Percentiles rank a stretch among this genome's conserved stretches.
phyloP scores from a whole-genome alignment of 805 yeast species.

The Yamadazyma nakazawae region DNA sequence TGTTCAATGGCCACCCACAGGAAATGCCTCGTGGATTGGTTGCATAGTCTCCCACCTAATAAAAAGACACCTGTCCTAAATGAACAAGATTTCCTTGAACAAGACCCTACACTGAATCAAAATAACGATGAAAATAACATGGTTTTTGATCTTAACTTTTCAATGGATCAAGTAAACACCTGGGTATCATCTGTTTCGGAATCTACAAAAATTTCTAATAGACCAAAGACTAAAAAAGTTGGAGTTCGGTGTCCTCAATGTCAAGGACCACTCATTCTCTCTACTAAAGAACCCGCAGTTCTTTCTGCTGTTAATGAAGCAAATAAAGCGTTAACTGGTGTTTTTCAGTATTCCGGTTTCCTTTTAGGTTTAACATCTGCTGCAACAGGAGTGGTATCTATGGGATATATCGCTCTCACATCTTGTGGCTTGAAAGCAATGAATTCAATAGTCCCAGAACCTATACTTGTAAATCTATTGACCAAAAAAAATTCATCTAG shows the following conservation, averaged over 20 bases:
- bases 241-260: constrained; percentile 38
- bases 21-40: constrained; percentile 41
- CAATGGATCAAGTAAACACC: background rate
- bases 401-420: constrained; percentile 39
- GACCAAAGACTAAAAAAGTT: background rate
- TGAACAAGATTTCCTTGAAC: background rate
- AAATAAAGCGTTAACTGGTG: constrained; percentile 16
- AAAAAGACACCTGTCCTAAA: constrained; percentile 10
- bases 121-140: background rate
- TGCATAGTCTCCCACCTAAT: constrained; percentile 30
- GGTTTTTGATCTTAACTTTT: background rate
- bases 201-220: background rate
- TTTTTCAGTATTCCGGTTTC: constrained; percentile 29
- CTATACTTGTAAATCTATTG: constrained; percentile 24
- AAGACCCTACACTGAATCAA: background rate
- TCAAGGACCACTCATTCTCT: constrained; percentile 31
- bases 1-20: constrained; percentile 36
- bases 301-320: constrained; percentile 20
- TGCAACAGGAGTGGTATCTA: constrained; percentile 35
- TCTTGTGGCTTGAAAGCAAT: constrained; percentile 36
- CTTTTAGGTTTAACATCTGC: constrained; percentile 39
- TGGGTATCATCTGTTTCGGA: constrained; percentile 1
- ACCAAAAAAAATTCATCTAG: background rate
- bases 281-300: constrained; percentile 26
- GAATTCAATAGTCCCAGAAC: constrained; percentile 35